A percentile compares a stretch with the other conserved stretches of the same genome.
Conservation (phyloP, 129 eudicot species). For the Tanacetum coccineum region DNA sequence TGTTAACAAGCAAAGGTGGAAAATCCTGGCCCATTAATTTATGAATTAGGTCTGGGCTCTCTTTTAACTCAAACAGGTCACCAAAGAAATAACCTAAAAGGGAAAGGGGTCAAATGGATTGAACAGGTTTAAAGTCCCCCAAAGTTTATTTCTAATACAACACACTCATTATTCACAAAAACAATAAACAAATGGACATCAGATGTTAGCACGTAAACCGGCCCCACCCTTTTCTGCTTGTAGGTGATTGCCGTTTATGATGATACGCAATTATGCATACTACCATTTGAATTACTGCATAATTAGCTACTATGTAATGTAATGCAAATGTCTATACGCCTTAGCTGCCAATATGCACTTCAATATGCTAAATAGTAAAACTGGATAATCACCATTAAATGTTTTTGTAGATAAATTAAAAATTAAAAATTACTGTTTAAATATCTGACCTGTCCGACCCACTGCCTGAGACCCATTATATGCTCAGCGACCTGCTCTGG, state of each 20-base stretch:
- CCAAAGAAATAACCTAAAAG: too few species aligned
- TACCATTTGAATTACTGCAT: too few species aligned
- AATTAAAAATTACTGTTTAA: background rate
- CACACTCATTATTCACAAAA: background rate
- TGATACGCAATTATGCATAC: too few species aligned
- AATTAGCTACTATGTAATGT: background rate
- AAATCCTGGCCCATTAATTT: too few species aligned
- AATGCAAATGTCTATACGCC: background rate
- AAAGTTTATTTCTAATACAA: background rate
- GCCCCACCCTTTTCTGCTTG: too few species aligned
- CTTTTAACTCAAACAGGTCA: too few species aligned
- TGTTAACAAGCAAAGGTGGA: too few species aligned
- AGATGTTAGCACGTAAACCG: too few species aligned
- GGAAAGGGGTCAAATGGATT: background rate
- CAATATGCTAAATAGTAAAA: conserved; percentile 13
- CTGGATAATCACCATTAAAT: background rate
- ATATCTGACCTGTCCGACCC: conserved; percentile 96
- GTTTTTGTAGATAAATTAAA: too few species aligned
- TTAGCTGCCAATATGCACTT: conserved; percentile 8
- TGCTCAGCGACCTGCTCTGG: conserved; percentile 93
- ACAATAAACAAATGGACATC: too few species aligned
- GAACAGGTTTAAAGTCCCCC: background rate
- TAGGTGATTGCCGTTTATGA: too few species aligned
- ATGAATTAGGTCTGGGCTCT: too few species aligned
- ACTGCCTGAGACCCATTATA: conserved; percentile 85